Evolutionary conservation across 2,329 filamentous ascomycete species (phyloP), one percentile per base, ranked within the genome.

Genomic region (Juglanconis oblonga): DNA sequence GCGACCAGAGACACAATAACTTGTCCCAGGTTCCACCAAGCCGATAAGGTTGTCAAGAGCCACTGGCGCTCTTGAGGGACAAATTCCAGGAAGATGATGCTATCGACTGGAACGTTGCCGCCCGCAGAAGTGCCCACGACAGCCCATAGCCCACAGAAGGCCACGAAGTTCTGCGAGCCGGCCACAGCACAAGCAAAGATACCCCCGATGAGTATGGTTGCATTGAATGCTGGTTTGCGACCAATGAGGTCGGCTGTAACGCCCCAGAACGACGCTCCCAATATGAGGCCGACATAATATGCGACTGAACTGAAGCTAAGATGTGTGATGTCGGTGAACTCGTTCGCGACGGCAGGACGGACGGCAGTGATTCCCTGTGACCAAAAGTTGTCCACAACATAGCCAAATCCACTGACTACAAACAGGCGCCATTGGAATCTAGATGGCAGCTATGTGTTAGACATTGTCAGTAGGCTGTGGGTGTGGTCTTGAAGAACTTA

Each of bases 141-240:
- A 8, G 84, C 83, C 14, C 82, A 83, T 59, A 88, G 81, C 2
- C 74, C 70, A 6, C 79, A 82, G 36, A 86, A 79, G 0, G 81
- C 79, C 1, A 78, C 78, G 60, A 87, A 89, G 62, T 80, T 86
- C 2, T 80, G 81, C 0, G 81, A 79, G 0, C 82, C 81, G 0
- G 84, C 86, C 3, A 81, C 82, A 0, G 82, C 74, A 17, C 86
- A 76, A 0, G 81, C 86, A 64, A 87, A 88, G 2, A 87, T 74
- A 0, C 76, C 76, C 0, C 73, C 74, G 4, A 79, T 69, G 4
- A 80, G 65, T 1, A 80, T 71, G 0, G 78, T 80, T 0, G 66
- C 69, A 57, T 80, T 81, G 67, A 80, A 81, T 0, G 78, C 77
- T 1, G 73, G 76, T 32, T 72, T 55, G 13, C 77, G 73, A 14